Conservation (phyloP, 768 basidiomycete species). For the Leccinum subgranulosum region DNA sequence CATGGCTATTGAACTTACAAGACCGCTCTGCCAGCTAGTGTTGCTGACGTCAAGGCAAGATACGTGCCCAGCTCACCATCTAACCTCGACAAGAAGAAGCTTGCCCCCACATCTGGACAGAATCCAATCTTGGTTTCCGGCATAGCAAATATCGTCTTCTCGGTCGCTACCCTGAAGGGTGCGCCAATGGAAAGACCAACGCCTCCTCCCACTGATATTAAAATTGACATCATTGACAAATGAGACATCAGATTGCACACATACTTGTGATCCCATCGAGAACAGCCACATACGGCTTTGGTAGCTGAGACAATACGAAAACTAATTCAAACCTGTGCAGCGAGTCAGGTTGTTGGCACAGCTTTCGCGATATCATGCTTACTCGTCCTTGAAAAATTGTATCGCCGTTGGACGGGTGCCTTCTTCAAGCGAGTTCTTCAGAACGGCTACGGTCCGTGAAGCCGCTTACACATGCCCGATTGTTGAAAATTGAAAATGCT, state of each 20-base stretch:
- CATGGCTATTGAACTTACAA: constrained; percentile 56
- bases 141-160: constrained; percentile 91
- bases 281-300: constrained; percentile 88
- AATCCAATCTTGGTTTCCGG: constrained; percentile 94
- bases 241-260: constrained; percentile 26
- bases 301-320: constrained; percentile 62
- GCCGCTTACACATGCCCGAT: constrained; percentile 1
- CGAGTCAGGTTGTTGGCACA: constrained; percentile 8
- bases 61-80: constrained; percentile 96
- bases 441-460: constrained; percentile 45
- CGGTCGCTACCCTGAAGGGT: constrained; percentile 89
- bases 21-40: constrained; percentile 72
- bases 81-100: constrained; percentile 81
- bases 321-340: constrained; percentile 72
- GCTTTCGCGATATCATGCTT: constrained; percentile 32
- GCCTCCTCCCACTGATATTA: constrained; percentile 84
- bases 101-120: constrained; percentile 91
- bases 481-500: constrained; percentile 30
- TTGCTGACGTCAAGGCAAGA: constrained; percentile 78
- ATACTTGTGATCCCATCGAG: constrained; percentile 90
- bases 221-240: neutral
- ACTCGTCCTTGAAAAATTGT: constrained; percentile 90
- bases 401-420: constrained; percentile 61
- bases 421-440: constrained; percentile 47
- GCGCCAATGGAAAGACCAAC: constrained; percentile 84